A percentile compares a stretch with the other conserved stretches of the same genome.
Evolutionary conservation across 495 filamentous ascomycete genomes (phyloP).

Genomic region (Podospora didyma): DNA sequence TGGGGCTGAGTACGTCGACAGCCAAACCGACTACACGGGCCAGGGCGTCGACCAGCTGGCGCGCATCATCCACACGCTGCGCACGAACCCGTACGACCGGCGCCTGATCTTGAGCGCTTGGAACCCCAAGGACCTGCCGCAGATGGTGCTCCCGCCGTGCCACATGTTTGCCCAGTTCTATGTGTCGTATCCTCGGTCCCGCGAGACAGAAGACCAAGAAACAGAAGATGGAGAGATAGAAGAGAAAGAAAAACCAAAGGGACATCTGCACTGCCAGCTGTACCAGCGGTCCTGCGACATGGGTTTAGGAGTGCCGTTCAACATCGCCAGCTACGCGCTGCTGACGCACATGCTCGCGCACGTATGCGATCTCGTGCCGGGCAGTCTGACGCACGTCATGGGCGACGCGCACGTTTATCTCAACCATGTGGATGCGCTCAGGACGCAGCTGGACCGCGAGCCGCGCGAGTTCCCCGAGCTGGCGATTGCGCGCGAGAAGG

Average conservation of each 20-base stretch:
- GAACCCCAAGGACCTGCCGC: constrained; percentile 80
- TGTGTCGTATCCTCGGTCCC: constrained; percentile 65
- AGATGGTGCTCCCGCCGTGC: constrained; percentile 95
- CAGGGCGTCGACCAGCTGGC: constrained; percentile 90
- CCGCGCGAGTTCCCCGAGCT: constrained; percentile 80
- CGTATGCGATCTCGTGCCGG: constrained; percentile 76
- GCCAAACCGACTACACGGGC: constrained; percentile 76
- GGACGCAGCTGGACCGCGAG: constrained; percentile 71
- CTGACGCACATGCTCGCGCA: constrained; percentile 92
- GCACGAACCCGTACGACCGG: constrained; percentile 77
- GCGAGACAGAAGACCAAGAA: constrained; percentile 25
- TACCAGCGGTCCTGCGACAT: constrained; percentile 97
- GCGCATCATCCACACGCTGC: constrained; percentile 78
- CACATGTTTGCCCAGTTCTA: constrained; percentile 99
- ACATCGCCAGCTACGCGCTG: constrained; percentile 90
- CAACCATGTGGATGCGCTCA: constrained; percentile 86
- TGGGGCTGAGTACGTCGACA: constrained; percentile 80
- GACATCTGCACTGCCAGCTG: constrained; percentile 74
- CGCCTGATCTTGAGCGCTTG: constrained; percentile 87
- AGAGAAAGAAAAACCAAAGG: constrained; percentile 45
- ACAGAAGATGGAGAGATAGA: constrained; percentile 29
- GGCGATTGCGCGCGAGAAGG: constrained; percentile 60
- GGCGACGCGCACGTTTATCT: constrained; percentile 94
- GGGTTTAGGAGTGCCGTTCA: constrained; percentile 96
- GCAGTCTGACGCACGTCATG: constrained; percentile 86